Evolutionary conservation across 768 basidiomycete species (phyloP).

Genomic region (Mycena epipterygia): DNA sequence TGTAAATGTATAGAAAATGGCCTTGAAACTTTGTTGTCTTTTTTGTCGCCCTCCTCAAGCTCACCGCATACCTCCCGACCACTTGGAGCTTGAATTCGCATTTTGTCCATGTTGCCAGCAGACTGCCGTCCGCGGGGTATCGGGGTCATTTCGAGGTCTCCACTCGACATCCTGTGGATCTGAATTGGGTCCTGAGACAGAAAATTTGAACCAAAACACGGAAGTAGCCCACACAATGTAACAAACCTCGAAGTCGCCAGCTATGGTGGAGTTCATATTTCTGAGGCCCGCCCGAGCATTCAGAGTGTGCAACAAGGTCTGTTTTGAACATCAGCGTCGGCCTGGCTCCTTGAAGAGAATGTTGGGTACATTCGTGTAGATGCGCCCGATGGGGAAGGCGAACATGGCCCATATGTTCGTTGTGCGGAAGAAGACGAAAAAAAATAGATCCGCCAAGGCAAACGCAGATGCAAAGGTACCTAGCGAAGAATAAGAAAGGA

Average conservation of each 20-base stretch:
- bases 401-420: slow-evolving; percentile 53
- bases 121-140: too few species aligned
- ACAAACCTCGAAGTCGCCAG: slow-evolving; percentile 2
- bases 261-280: neutral
- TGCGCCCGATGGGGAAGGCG: slow-evolving; percentile 53
- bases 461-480: slow-evolving; percentile 62
- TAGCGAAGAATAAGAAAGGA: neutral
- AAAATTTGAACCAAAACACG: neutral
- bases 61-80: too few species aligned
- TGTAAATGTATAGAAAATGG: too few species aligned
- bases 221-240: too few species aligned
- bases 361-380: slow-evolving; percentile 59
- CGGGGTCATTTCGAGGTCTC: neutral
- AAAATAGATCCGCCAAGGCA: slow-evolving; percentile 63
- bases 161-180: neutral
- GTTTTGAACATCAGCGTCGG: neutral
- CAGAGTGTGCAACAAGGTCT: slow-evolving; percentile 13
- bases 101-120: neutral
- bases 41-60: too few species aligned
- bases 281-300: neutral
- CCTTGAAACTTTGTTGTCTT: too few species aligned
- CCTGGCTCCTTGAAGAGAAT: too few species aligned
- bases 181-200: neutral
- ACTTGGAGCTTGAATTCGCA: too few species aligned
- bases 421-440: slow-evolving; percentile 40